Conservation (phyloP, 148 eudicot species). For the Mesembryanthemum crystallinum region DNA sequence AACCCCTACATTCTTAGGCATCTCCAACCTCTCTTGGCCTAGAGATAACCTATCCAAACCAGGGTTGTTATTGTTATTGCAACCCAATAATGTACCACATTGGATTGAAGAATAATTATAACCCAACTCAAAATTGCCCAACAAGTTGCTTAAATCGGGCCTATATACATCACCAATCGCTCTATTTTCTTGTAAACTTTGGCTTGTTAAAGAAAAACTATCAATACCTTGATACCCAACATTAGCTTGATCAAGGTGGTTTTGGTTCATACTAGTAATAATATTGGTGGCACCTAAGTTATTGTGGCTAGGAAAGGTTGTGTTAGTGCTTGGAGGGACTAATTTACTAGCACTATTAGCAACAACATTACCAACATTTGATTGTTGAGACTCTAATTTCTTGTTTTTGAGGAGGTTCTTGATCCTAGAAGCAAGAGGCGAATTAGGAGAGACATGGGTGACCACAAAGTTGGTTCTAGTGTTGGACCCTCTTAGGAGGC, state of each 20-base stretch:
- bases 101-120: slow-evolving; percentile 10
- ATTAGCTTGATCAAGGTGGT: slow-evolving; percentile 1
- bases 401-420: slow-evolving; percentile 55
- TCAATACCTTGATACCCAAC: slow-evolving; percentile 22
- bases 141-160: slow-evolving; percentile 51
- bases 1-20: slow-evolving; percentile 35
- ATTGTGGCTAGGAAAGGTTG: slow-evolving; percentile 26
- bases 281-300: not conserved
- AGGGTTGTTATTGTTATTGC: slow-evolving; percentile 21
- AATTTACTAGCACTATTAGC: slow-evolving; percentile 2
- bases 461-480: slow-evolving; percentile 55
- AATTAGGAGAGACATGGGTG: slow-evolving; percentile 46
- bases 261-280: slow-evolving; percentile 1
- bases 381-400: slow-evolving; percentile 30
- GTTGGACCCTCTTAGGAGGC: slow-evolving; percentile 61
- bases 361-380: slow-evolving; percentile 13
- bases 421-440: slow-evolving; percentile 61
- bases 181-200: slow-evolving; percentile 27
- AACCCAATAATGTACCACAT: slow-evolving; percentile 33
- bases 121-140: slow-evolving; percentile 31
- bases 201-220: slow-evolving; percentile 15
- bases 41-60: slow-evolving; percentile 24
- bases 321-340: slow-evolving; percentile 5
- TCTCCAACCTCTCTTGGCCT: slow-evolving; percentile 24
- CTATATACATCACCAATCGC: slow-evolving; percentile 57